phyloP scores from a whole-genome alignment of 164 flowering plant genomes.

The Vitis cinerea region DNA sequence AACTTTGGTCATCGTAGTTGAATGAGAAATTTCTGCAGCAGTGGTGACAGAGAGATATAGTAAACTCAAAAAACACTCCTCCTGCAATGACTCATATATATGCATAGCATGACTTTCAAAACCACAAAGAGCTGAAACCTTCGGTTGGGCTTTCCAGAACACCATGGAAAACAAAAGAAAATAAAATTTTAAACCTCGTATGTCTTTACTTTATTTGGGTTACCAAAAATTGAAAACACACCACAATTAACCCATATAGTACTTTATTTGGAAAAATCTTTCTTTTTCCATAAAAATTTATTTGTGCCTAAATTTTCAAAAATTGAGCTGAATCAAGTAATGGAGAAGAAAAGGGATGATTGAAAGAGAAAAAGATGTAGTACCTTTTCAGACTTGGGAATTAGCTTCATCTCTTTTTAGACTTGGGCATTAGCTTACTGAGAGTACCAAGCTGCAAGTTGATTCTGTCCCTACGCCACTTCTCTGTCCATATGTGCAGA shows the following conservation, averaged over 20 bases:
- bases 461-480: slow-evolving; percentile 9
- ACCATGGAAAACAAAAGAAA: too few relatives aligned
- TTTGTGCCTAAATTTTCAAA: not conserved
- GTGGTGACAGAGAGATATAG: slow-evolving; percentile 14
- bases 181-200: too few relatives aligned
- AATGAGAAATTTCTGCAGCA: not conserved
- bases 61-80: not conserved
- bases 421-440: slow-evolving; percentile 1
- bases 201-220: too few relatives aligned
- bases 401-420: slow-evolving; percentile 21
- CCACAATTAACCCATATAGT: too few relatives aligned
- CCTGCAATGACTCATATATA: too few relatives aligned
- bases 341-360: not conserved
- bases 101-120: too few relatives aligned
- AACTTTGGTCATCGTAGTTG: slow-evolving; percentile 17
- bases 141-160: too few relatives aligned
- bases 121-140: too few relatives aligned
- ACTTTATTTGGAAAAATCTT: too few relatives aligned
- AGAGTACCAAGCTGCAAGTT: slow-evolving; percentile 13
- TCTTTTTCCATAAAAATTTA: too few relatives aligned
- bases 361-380: slow-evolving; percentile 3
- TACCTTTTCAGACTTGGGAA: slow-evolving; percentile 35
- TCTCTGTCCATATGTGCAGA: slow-evolving; percentile 1
- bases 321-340: too few relatives aligned
- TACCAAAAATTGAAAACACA: too few relatives aligned